Conservation (phyloP, 1,284 basidiomycete species). For the Heterobasidion occidentale region DNA sequence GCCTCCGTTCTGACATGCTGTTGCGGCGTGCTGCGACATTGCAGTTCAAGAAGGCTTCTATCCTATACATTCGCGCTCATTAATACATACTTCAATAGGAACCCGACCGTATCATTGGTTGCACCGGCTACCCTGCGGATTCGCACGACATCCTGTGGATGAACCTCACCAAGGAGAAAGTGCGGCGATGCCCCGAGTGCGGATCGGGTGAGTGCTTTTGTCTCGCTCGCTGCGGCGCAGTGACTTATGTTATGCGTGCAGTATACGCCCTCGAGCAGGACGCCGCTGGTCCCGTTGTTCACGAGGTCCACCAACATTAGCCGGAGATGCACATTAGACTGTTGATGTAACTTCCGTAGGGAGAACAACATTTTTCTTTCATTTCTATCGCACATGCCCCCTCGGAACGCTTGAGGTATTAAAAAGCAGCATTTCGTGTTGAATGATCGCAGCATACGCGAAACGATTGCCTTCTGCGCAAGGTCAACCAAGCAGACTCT, state of each 20-base stretch:
- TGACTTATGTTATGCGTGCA: background rate
- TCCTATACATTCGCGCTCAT: conserved; percentile 15
- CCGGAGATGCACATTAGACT: background rate
- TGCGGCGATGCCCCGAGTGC: conserved; percentile 83
- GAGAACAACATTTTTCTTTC: background rate
- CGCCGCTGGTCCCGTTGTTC: background rate
- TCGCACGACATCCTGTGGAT: conserved; percentile 90
- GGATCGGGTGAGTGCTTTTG: conserved; percentile 63
- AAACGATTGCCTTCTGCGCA: too few species aligned
- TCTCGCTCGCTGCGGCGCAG: background rate
- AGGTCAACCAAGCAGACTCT: too few species aligned
- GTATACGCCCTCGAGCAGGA: conserved; percentile 3
- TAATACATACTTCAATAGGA: conserved; percentile 40
- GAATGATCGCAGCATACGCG: too few species aligned
- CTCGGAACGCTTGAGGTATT: background rate
- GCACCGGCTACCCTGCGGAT: conserved; percentile 88
- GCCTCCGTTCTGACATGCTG: background rate
- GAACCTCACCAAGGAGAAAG: conserved; percentile 55
- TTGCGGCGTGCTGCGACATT: background rate
- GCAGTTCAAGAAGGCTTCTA: background rate
- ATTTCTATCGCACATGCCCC: conserved; percentile 2
- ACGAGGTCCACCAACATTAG: background rate
- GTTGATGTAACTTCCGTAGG: background rate
- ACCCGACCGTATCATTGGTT: conserved; percentile 77
- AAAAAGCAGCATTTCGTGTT: too few species aligned